phyloP scores from a whole-genome alignment of 2,329 filamentous ascomycete genomes.

The Cephalotrichum gorgonifer region DNA sequence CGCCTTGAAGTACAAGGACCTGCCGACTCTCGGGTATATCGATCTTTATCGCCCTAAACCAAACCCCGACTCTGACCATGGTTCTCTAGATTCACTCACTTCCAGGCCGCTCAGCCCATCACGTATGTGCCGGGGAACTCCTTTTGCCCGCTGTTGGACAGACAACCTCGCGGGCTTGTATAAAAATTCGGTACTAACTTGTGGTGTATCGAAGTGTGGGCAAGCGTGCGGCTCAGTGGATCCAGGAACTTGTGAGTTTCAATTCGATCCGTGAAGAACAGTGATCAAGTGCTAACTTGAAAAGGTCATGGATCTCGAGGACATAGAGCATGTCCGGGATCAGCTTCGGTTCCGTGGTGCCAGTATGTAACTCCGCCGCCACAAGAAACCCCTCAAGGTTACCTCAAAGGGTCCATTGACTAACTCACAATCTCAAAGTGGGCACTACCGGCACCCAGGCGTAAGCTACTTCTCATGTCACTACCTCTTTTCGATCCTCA shows the following conservation, averaged over 20 bases:
- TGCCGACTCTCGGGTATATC: constrained; percentile 3
- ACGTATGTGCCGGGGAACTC: no score
- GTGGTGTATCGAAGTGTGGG: constrained; percentile 60
- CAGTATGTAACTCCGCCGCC: no score
- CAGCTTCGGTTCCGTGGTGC: constrained; percentile 68
- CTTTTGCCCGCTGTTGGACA: neutral
- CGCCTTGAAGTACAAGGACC: constrained; percentile 59
- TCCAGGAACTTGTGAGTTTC: constrained; percentile 48
- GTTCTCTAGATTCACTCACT: constrained; percentile 69
- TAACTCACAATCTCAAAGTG: no score
- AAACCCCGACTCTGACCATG: no score
- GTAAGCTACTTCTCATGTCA: no score
- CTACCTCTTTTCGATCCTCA: no score
- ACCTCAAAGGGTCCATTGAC: no score
- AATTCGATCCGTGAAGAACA: no score
- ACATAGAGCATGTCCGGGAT: constrained; percentile 57
- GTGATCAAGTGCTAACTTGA: no score
- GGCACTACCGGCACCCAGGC: constrained; percentile 67
- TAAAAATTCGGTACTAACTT: constrained; percentile 1
- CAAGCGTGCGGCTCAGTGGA: constrained; percentile 62
- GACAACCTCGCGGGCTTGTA: neutral
- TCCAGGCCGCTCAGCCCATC: constrained; percentile 45
- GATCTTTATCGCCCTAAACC: constrained; percentile 5
- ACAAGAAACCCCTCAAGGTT: no score
- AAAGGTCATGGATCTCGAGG: constrained; percentile 65